Evolutionary conservation across 2,329 filamentous ascomycete species (phyloP).

Genomic region (Ophiostoma australiae): DNA sequence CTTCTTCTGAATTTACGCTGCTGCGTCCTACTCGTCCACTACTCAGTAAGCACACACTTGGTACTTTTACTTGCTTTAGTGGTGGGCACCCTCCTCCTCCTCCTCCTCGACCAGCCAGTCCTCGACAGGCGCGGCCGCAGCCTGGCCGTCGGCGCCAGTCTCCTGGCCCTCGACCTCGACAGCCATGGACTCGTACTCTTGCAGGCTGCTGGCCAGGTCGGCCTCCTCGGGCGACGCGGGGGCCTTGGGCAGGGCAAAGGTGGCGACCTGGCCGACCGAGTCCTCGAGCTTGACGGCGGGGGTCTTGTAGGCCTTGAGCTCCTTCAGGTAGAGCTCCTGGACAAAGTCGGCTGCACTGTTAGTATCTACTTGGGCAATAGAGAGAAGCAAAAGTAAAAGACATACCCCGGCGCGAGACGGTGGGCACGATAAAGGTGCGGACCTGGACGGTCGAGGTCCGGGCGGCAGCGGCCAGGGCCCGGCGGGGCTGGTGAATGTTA

Average conservation of each 20-base stretch:
- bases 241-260: constrained; percentile 73
- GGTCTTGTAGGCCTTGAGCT: constrained; percentile 93
- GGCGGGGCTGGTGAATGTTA: constrained; percentile 39
- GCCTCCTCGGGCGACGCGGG: constrained; percentile 88
- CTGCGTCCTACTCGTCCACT: too few relatives aligned
- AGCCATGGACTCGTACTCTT: constrained; percentile 89
- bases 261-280: constrained; percentile 84
- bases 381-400: constrained; percentile 22
- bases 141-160: constrained; percentile 53
- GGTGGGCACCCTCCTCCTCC: constrained; percentile 46
- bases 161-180: constrained; percentile 92
- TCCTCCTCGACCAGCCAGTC: constrained; percentile 83
- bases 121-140: constrained; percentile 54
- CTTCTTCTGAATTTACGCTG: too few relatives aligned
- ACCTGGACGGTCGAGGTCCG: constrained; percentile 35
- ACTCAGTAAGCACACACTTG: background rate
- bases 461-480: constrained; percentile 43
- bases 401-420: constrained; percentile 59
- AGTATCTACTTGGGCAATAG: background rate
- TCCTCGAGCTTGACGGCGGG: constrained; percentile 78
- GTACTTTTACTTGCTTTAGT: constrained; percentile 34
- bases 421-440: constrained; percentile 53
- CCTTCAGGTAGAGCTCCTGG: constrained; percentile 94
- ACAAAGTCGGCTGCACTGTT: constrained; percentile 76
- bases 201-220: constrained; percentile 84